Conservation (phyloP, 257 asterid genomes). For the Thymus quinquecostatus region DNA sequence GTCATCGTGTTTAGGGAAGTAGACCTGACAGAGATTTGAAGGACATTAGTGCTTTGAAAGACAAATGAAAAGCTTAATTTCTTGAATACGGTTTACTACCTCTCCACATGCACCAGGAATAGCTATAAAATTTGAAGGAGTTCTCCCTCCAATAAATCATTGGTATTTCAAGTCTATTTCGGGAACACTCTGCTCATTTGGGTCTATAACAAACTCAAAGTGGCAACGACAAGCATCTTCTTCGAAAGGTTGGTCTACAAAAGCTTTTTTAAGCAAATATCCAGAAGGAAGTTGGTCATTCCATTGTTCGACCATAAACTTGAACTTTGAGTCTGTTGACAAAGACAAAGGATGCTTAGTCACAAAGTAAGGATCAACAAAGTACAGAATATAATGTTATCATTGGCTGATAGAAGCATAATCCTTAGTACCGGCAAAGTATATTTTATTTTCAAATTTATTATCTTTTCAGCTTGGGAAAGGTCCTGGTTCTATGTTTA, state of each 20-base stretch:
- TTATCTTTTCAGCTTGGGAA: too few species aligned
- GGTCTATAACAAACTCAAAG: conserved; percentile 79
- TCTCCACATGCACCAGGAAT: conserved; percentile 75
- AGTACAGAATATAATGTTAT: neutral
- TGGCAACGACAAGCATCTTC: conserved; percentile 93
- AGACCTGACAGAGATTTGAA: conserved; percentile 50
- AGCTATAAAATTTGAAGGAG: conserved; percentile 69
- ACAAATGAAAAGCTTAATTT: conserved; percentile 20
- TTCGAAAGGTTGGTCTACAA: conserved; percentile 77
- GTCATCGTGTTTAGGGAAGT: conserved; percentile 80
- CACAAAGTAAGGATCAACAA: conserved; percentile 9
- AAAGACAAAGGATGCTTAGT: conserved; percentile 21
- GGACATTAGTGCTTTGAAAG: conserved; percentile 8
- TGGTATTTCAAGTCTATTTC: conserved; percentile 69
- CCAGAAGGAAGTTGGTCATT: conserved; percentile 90
- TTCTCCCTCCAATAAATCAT: conserved; percentile 81
- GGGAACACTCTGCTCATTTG: conserved; percentile 48
- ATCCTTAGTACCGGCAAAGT: neutral
- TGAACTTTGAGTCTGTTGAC: conserved; percentile 83
- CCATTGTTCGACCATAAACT: conserved; percentile 95
- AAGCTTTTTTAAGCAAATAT: conserved; percentile 70
- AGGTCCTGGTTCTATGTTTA: too few species aligned
- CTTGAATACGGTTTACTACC: conserved; percentile 51
- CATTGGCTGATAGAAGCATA: conserved; percentile 9
- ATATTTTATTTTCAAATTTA: neutral